Base-by-base conservation (phyloP, 345 rosid species). In the Nasturtium officinale region DNA sequence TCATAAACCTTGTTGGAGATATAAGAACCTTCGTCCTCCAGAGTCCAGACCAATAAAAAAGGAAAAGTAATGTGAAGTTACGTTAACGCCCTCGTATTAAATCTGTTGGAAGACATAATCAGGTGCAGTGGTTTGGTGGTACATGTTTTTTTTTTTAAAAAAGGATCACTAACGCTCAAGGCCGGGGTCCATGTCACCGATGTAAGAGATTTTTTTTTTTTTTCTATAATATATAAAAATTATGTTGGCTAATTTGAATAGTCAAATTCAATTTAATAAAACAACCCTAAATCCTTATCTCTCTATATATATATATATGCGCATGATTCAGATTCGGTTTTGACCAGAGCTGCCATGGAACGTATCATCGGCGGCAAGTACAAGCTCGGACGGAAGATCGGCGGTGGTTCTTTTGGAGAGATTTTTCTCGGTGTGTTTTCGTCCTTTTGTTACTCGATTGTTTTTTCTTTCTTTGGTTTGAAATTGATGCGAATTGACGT, bases 321-420 rank as follows among this genome's bases (percentile, higher is more conserved):
- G 60, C 65, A 15, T 74, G 64, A 69, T 76, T 52, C 78, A 79
- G 86, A 75, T 71, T 65, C 61, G 66, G 17, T 58, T 76, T 13
- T 48, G 56, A 62, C 17, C 78, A 42, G 56, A 71, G 58, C 66
- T 74, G 75, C 52, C 67, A 87, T 87, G 92, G 90, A 86, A 72
- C 87, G 98, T 40, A 80, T 87, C 75, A 85, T 91, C 83, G 97
- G 98, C 52, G 91, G 90, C 62, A 90, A 90, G 80, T 89, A 76
- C 78, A 90, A 89, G 86, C 92, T 90, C 67, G 97, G 91, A 45
- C 88, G 96, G 21, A 89, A 87, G 84, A 90, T 93, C 87, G 98
- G 98, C 75, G 82, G 96, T 70, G 98, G 98, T 78, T 93, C 98
- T 38, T 93, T 89, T 78, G 98, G 98, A 35, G 97, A 93, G 83